Base-by-base conservation (phyloP, 768 basidiomycete genomes). In the Panaeolus cyanescens region DNA sequence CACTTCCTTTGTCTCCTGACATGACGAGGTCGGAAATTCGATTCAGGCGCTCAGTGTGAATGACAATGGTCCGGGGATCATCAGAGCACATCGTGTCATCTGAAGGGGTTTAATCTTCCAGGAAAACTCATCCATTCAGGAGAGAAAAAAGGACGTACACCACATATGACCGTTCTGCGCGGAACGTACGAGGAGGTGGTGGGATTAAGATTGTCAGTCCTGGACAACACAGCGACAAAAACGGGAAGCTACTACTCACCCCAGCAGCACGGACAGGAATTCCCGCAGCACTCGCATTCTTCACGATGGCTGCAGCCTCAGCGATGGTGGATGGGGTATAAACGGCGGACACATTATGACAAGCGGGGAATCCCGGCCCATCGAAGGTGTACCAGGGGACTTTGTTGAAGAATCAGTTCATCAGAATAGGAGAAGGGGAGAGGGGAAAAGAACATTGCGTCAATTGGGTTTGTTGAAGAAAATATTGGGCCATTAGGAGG, bases 61-160 rank as follows among this genome's bases (percentile, higher is more conserved):
- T 64, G 40, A 77, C 75, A 17, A 75, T 61, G 20, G 76, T 76
- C 31, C 67, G 66, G 0, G 74, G 69, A 58, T 75, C 74, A 56
- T 76, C 76, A 31, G 74, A 74, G 58, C 75, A 77, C 76, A 77
- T 75, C 32, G 75, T 77, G 55, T 77, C 73, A 56, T 74, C 74
- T 76, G 25, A 28, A 30, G 10, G 57, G 10, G 59, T 17, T 28
- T 25, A 3, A 7, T 6, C 17, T n/a, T 12, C 22, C 7, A 7
- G 17, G 5, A 19, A 7, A 10, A 30, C n/a, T n/a, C n/a, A n/a
- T n/a, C n/a, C n/a, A n/a, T n/a, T 12, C 19, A 30, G 2, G 42
- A 10, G 8, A 25, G 5, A 32, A 17, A 28, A 25, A 15, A 19
- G 13, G 13, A 60, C 74, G 60, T 58, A 75, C 75, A 76, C 75